These are phyloP conservation scores for Vigna radiata DNA, from an alignment of 306 rosid genomes.

Conservation along the genomic window DNA sequence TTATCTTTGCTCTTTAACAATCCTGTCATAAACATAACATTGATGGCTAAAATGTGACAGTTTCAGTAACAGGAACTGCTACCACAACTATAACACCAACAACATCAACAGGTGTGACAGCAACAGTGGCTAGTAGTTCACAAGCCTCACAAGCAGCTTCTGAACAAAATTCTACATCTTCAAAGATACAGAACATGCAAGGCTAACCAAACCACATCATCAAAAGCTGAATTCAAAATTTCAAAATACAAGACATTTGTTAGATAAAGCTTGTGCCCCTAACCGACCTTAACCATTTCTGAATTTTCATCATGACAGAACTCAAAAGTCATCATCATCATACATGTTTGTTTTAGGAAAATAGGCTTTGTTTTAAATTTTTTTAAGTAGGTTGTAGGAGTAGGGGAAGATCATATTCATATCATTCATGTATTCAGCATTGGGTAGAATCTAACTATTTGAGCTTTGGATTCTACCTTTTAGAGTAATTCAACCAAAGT, in stretches of 20 bases:
- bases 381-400: slow-evolving; percentile 45
- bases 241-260: not conserved
- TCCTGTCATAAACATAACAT: not conserved
- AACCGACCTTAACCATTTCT: slow-evolving; percentile 46
- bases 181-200: slow-evolving; percentile 44
- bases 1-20: not conserved
- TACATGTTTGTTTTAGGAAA: slow-evolving; percentile 47
- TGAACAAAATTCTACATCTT: slow-evolving; percentile 60
- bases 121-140: slow-evolving; percentile 42
- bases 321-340: slow-evolving; percentile 43
- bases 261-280: slow-evolving; percentile 46
- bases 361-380: slow-evolving; percentile 17
- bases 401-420: slow-evolving; percentile 56
- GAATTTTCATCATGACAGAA: slow-evolving; percentile 44
- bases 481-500: slow-evolving; percentile 57
- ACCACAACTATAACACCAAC: slow-evolving; percentile 11
- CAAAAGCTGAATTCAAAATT: slow-evolving; percentile 43
- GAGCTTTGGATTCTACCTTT: slow-evolving; percentile 87
- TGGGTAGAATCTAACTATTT: slow-evolving; percentile 60
- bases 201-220: slow-evolving; percentile 56
- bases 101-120: slow-evolving; percentile 37
- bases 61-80: slow-evolving; percentile 38
- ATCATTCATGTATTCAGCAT: slow-evolving; percentile 57
- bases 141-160: slow-evolving; percentile 63
- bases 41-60: slow-evolving; percentile 51